Conservation (phyloP, 2,329 filamentous ascomycete species). For the Neofusicoccum kwambonambiense region DNA sequence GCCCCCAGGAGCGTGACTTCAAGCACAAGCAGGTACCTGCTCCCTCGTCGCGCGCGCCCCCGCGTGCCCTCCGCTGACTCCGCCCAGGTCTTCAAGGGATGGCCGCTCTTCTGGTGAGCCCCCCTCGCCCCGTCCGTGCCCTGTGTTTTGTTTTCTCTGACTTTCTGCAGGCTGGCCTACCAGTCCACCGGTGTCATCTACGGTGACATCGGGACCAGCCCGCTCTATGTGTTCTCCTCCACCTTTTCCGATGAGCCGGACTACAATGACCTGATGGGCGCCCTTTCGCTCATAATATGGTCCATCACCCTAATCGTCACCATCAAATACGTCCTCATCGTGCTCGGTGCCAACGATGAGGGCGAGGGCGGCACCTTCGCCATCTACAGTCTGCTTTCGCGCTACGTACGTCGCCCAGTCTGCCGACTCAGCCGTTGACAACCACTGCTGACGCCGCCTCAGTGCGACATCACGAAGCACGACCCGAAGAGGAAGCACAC, state of each 20-base stretch:
- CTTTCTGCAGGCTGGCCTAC: constrained; percentile 53
- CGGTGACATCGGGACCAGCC: constrained; percentile 66
- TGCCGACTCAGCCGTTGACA: too few species aligned
- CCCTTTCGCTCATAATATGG: constrained; percentile 68
- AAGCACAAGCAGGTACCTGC: constrained; percentile 20
- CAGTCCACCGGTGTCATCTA: constrained; percentile 68
- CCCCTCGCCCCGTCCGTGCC: constrained; percentile 19
- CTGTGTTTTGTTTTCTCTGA: constrained; percentile 2
- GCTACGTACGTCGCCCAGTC: constrained; percentile 45
- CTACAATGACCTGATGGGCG: constrained; percentile 61
- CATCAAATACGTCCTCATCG: constrained; percentile 66
- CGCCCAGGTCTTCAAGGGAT: constrained; percentile 19
- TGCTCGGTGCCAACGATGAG: constrained; percentile 66
- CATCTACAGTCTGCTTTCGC: constrained; percentile 62
- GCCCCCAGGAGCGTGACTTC: constrained; percentile 19
- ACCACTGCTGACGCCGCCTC: neutral
- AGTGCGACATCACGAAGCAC: constrained; percentile 59
- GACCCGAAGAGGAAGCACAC: constrained; percentile 55
- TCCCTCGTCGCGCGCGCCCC: neutral
- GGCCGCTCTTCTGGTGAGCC: constrained; percentile 19
- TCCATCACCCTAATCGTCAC: constrained; percentile 68
- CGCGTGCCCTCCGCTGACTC: neutral
- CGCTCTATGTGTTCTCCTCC: constrained; percentile 71
- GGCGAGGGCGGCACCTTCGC: constrained; percentile 70
- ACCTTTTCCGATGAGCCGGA: constrained; percentile 59